Evolutionary conservation across 2,329 filamentous ascomycete genomes (phyloP), one percentile per base, ranked within the genome.

Genomic region (Elsinoe batatas): DNA sequence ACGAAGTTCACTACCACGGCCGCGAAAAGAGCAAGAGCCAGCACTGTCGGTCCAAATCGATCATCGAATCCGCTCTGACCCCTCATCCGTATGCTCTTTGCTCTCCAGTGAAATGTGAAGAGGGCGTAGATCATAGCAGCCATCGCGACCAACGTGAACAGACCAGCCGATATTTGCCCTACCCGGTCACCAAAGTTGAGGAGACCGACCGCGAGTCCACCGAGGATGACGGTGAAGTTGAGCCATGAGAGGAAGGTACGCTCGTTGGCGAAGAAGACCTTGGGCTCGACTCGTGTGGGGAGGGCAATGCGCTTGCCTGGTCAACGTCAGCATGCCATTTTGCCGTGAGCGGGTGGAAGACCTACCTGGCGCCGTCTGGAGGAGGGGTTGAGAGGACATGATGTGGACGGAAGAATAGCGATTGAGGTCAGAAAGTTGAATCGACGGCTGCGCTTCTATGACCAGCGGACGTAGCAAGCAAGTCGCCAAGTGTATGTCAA

Each of bases 221-320:
- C 93, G 59, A 98, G 87, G 73, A 98, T 91, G 68, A 98, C 91
- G 71, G 91, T 95, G 79, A 97, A 97, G 81, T 98, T 98, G 68
- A 98, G 88, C 93, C 93, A 98, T 73, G 90, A 95, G 67, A 98
- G 84, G 72, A 98, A 98, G 61, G 93, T 98, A 61, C 93, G 89
- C 76, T 98, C 93, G 79, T 98, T 98, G 75, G 93, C 93, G 79
- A 98, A 98, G 83, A 97, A 98, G 78, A 98, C 93, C 76, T 98
- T 98, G 66, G 93, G 93, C 74, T 98, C 93, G 73, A 98, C 91
- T 64, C 93, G 90, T 58, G 91, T 96, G 57, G 93, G 93, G 61
- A 98, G 88, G 66, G 93, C 91, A 70, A 98, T 97, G 69, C 91
- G 89, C 78, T 98, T 98, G 80, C 91, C 91, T 95, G 65, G 13